Conservation (phyloP, 2,329 filamentous ascomycete genomes). For the Ophiostoma pallidulum region DNA sequence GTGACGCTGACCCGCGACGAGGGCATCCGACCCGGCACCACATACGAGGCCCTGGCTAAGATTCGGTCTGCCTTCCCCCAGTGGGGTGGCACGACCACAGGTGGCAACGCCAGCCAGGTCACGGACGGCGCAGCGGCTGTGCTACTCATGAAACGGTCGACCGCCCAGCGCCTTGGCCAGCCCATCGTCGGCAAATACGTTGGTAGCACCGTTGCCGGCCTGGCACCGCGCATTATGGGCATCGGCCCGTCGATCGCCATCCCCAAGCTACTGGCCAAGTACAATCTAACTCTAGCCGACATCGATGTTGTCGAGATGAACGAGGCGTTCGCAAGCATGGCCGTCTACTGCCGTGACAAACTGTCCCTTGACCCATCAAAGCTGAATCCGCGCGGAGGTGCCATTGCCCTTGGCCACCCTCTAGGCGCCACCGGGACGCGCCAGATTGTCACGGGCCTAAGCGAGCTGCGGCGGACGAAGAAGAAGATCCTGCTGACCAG, state of each 20-base stretch:
- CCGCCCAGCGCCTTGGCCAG: slow-evolving; percentile 75
- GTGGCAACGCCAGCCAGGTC: slow-evolving; percentile 89
- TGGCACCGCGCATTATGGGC: slow-evolving; percentile 93
- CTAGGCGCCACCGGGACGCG: slow-evolving; percentile 62
- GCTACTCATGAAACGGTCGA: slow-evolving; percentile 88
- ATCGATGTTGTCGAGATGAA: slow-evolving; percentile 90
- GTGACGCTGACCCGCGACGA: slow-evolving; percentile 80
- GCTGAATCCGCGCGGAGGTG: slow-evolving; percentile 73
- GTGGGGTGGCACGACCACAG: slow-evolving; percentile 78
- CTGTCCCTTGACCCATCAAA: slow-evolving; percentile 63
- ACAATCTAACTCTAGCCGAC: slow-evolving; percentile 69
- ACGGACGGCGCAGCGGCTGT: slow-evolving; percentile 89
- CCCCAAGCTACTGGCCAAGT: slow-evolving; percentile 74
- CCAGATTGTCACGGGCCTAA: slow-evolving; percentile 83
- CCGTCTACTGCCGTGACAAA: slow-evolving; percentile 76
- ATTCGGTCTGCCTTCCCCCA: slow-evolving; percentile 84
- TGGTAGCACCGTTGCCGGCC: slow-evolving; percentile 79
- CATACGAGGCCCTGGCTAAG: slow-evolving; percentile 70
- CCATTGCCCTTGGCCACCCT: slow-evolving; percentile 75
- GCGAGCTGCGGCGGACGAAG: slow-evolving; percentile 59
- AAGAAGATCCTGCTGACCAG: slow-evolving; percentile 88
- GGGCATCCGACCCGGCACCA: slow-evolving; percentile 84
- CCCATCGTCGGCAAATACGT: slow-evolving; percentile 93
- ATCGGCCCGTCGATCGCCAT: slow-evolving; percentile 70
- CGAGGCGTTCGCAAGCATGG: slow-evolving; percentile 97